These are phyloP conservation scores for Annona cherimola DNA, from an alignment of 164 flowering plant genomes.

Conservation along the genomic window DNA sequence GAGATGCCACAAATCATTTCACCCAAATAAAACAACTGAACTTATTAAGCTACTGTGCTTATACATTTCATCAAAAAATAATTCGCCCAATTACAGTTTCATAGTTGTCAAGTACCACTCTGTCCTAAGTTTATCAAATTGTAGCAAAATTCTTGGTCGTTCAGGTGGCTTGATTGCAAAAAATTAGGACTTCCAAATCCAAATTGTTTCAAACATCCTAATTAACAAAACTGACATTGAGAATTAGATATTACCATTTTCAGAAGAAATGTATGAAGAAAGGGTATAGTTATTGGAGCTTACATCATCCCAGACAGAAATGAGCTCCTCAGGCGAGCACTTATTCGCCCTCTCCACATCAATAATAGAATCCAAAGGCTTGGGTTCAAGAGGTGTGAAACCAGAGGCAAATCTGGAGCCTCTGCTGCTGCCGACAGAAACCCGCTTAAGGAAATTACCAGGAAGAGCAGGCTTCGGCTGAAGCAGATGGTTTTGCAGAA, in stretches of 20 bases:
- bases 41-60: no score
- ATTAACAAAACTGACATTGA: neutral
- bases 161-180: no score
- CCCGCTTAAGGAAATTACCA: conserved; percentile 50
- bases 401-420: conserved; percentile 69
- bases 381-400: conserved; percentile 65
- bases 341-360: conserved; percentile 68
- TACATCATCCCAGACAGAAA: conserved; percentile 86
- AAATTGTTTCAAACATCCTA: no score
- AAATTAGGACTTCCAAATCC: no score
- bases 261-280: neutral
- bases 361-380: conserved; percentile 72
- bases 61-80: no score
- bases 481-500: conserved; percentile 11
- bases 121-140: no score
- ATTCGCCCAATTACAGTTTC: no score
- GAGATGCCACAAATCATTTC: no score
- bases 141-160: no score
- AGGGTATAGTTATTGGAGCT: conserved; percentile 2
- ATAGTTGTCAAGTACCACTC: no score
- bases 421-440: conserved; percentile 48
- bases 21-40: no score
- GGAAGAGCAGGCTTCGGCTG: conserved; percentile 28
- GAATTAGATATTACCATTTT: neutral
- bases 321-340: conserved; percentile 56